Conservation (phyloP, 768 basidiomycete genomes). For the Tulasnella sp. region DNA sequence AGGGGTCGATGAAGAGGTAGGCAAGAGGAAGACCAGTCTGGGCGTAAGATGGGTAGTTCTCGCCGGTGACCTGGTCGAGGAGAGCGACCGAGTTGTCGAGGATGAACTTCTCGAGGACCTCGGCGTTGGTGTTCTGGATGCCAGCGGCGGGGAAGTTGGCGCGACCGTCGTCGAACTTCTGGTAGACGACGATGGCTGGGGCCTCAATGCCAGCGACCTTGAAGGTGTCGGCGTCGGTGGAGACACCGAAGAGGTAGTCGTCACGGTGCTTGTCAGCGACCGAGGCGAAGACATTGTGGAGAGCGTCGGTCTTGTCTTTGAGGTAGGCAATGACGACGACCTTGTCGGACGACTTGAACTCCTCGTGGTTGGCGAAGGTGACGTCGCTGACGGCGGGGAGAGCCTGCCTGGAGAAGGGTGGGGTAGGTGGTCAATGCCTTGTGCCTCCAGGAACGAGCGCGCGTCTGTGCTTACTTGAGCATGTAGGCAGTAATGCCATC, state of each 20-base stretch:
- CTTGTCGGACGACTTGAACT: constrained; percentile 88
- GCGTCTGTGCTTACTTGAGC: constrained; percentile 73
- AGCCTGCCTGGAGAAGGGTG: constrained; percentile 65
- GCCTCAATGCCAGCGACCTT: constrained; percentile 72
- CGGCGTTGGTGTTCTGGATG: constrained; percentile 53
- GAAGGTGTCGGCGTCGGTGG: constrained; percentile 70
- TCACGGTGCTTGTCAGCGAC: constrained; percentile 89
- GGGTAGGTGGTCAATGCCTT: background rate
- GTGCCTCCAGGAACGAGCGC: background rate
- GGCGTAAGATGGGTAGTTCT: constrained; percentile 90
- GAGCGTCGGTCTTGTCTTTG: constrained; percentile 68
- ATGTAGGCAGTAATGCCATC: constrained; percentile 97
- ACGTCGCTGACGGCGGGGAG: constrained; percentile 90
- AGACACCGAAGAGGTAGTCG: constrained; percentile 87
- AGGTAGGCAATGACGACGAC: constrained; percentile 88
- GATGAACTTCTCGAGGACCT: constrained; percentile 77
- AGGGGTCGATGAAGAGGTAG: constrained; percentile 91
- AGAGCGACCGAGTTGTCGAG: constrained; percentile 82
- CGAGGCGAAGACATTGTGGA: constrained; percentile 72
- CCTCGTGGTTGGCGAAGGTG: constrained; percentile 71
- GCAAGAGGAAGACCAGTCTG: constrained; percentile 82
- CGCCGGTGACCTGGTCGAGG: constrained; percentile 89
- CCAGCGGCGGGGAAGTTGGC: constrained; percentile 67
- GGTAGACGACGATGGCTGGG: constrained; percentile 90
- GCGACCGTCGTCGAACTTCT: constrained; percentile 83